Evolutionary conservation across 163 green algal genomes (phyloP).

Genomic region (Dunaliella salina): DNA sequence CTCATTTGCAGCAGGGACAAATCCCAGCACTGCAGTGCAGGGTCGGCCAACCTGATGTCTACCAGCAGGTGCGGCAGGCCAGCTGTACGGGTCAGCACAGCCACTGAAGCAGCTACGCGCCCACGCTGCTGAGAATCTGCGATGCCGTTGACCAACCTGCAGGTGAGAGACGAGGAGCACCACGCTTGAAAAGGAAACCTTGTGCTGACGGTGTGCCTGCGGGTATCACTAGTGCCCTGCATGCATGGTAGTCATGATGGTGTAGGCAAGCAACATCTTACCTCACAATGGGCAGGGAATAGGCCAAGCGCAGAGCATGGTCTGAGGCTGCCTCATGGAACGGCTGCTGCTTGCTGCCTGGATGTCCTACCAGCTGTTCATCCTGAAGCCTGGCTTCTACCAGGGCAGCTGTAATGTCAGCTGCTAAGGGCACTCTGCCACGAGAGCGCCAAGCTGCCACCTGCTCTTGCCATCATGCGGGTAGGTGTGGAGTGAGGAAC

Average conservation of each 20-base stretch:
- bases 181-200: too few relatives aligned
- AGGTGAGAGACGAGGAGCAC: neutral
- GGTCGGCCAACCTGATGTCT: slow-evolving; percentile 47
- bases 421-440: slow-evolving; percentile 56
- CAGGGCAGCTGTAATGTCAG: slow-evolving; percentile 62
- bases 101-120: slow-evolving; percentile 42
- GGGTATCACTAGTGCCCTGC: neutral
- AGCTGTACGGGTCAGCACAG: slow-evolving; percentile 34
- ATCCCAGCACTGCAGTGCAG: too few relatives aligned
- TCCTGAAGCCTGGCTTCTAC: slow-evolving; percentile 45
- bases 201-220: slow-evolving; percentile 36
- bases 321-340: slow-evolving; percentile 16
- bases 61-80: slow-evolving; percentile 72
- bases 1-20: too few relatives aligned
- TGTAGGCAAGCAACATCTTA: neutral
- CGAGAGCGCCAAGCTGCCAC: slow-evolving; percentile 56
- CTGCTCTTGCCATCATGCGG: slow-evolving; percentile 13
- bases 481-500: too few relatives aligned
- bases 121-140: slow-evolving; percentile 59
- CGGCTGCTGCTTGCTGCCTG: neutral
- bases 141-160: slow-evolving; percentile 61
- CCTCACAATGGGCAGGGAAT: slow-evolving; percentile 52
- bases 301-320: slow-evolving; percentile 52
- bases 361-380: neutral
- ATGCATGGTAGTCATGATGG: too few relatives aligned